These are phyloP conservation scores for Tremella fuciformis DNA, from an alignment of 768 basidiomycete species.

Conservation along the genomic window DNA sequence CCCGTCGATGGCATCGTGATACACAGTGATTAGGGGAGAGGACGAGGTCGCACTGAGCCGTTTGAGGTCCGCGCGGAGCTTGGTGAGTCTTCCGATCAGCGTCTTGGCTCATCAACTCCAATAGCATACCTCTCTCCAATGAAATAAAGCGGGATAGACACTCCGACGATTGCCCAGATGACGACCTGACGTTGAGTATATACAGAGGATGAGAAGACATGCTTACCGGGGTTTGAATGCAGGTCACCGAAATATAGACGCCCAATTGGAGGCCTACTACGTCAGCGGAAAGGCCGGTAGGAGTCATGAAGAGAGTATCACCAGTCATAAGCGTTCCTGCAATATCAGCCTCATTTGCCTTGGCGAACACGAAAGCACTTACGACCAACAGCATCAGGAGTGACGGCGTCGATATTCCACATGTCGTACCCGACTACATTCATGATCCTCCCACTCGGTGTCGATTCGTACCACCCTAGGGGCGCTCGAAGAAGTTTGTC, in stretches of 20 bases:
- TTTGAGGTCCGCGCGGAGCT: constrained; percentile 39
- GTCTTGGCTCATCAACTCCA: not conserved
- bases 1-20: constrained; percentile 43
- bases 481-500: constrained; percentile 32
- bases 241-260: constrained; percentile 12
- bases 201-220: not conserved
- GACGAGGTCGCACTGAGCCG: constrained; percentile 28
- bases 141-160: not conserved
- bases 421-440: constrained; percentile 47
- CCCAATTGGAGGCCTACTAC: not conserved
- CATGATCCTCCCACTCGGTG: constrained; percentile 42
- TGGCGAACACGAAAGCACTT: not conserved
- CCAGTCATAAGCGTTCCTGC: not conserved
- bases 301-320: constrained; percentile 1
- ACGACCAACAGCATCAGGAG: constrained; percentile 43
- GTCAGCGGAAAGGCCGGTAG: not conserved
- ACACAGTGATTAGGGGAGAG: constrained; percentile 37
- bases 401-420: constrained; percentile 28
- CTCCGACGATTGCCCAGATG: not conserved
- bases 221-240: constrained; percentile 23
- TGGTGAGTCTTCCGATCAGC: constrained; percentile 22
- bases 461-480: constrained; percentile 41
- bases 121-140: constrained; percentile 3
- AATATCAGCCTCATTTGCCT: not conserved
- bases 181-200: not conserved